Conservation (phyloP, 2,329 filamentous ascomycete species). For the Talaromyces rugulosus region DNA sequence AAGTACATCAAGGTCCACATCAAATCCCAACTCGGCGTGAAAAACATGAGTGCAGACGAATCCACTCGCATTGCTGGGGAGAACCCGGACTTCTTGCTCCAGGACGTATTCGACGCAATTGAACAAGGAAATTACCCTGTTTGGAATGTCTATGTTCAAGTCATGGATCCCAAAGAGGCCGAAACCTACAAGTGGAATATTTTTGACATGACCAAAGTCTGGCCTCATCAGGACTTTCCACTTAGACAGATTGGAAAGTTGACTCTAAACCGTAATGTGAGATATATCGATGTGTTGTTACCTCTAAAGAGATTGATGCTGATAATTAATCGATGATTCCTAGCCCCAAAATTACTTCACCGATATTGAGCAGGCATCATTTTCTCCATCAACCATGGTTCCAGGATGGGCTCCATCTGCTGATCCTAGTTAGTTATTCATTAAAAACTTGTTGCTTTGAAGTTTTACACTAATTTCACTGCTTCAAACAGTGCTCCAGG, state of each 20-base stretch:
- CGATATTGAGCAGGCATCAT: conserved; percentile 65
- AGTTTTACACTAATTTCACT: conserved; percentile 16
- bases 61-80: conserved; percentile 48
- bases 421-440: conserved; percentile 47
- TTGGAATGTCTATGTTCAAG: conserved; percentile 54
- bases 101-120: conserved; percentile 61
- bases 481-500: conserved; percentile 48
- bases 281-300: conserved; percentile 1
- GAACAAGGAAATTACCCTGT: conserved; percentile 53
- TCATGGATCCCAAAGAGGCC: conserved; percentile 51
- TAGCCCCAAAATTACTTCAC: conserved; percentile 57
- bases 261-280: conserved; percentile 48
- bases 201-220: conserved; percentile 56
- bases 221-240: conserved; percentile 50
- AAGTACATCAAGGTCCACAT: conserved; percentile 59
- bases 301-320: neutral
- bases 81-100: conserved; percentile 56
- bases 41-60: conserved; percentile 51
- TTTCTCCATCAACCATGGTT: conserved; percentile 61
- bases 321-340: conserved; percentile 4
- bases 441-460: neutral
- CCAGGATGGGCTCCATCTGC: conserved; percentile 60
- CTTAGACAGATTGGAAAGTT: conserved; percentile 48
- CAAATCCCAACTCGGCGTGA: conserved; percentile 37
- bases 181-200: conserved; percentile 47